A percentile compares a stretch with the other conserved stretches of the same genome.
These are phyloP conservation scores for Neurospora sp. DNA, from an alignment of 495 filamentous ascomycete species.

Conservation along the genomic window DNA sequence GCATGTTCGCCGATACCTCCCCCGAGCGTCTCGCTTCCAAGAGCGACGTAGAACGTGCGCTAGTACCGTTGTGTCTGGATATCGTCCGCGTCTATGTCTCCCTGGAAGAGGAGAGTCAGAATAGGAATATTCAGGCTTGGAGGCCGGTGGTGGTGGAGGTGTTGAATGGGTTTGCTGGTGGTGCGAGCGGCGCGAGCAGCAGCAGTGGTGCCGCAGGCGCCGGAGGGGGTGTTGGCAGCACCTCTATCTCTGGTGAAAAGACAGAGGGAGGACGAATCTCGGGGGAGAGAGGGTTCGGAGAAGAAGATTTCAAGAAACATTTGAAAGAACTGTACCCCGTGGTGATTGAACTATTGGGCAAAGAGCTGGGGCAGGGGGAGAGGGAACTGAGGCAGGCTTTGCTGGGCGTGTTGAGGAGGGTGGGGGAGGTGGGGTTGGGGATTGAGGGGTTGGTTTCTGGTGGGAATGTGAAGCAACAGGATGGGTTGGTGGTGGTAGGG, in stretches of 20 bases:
- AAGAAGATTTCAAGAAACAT: slow-evolving; percentile 71
- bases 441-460: slow-evolving; percentile 36
- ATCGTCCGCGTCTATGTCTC: slow-evolving; percentile 74
- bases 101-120: slow-evolving; percentile 88
- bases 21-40: slow-evolving; percentile 71
- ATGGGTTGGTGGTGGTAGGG: not conserved
- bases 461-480: slow-evolving; percentile 9
- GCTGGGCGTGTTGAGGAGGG: slow-evolving; percentile 61
- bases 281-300: slow-evolving; percentile 44
- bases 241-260: no score
- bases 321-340: slow-evolving; percentile 78
- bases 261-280: no score
- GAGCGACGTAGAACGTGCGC: slow-evolving; percentile 72
- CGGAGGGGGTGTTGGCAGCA: no score
- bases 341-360: slow-evolving; percentile 67
- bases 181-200: no score
- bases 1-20: slow-evolving; percentile 89
- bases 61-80: slow-evolving; percentile 89
- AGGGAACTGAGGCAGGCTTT: slow-evolving; percentile 65
- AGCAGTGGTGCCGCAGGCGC: no score
- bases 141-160: slow-evolving; percentile 94
- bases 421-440: slow-evolving; percentile 74
- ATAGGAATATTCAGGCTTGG: slow-evolving; percentile 94
- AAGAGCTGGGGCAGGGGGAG: slow-evolving; percentile 53
- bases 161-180: slow-evolving; percentile 71